These are phyloP conservation scores for Parasitella parasitica DNA, from an alignment of 371 early-diverging fungal species.

Conservation along the genomic window DNA sequence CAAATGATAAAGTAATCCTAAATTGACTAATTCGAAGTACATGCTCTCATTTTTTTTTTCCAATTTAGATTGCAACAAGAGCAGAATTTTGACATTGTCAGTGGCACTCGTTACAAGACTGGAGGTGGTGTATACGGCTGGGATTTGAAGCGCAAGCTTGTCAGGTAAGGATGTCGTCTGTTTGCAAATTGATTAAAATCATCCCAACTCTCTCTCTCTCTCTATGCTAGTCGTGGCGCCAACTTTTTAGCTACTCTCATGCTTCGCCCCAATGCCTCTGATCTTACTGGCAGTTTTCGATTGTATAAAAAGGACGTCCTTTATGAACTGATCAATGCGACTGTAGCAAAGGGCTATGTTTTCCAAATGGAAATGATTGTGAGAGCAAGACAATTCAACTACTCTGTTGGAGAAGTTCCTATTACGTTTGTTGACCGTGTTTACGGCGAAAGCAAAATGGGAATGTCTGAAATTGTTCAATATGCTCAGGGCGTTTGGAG, in stretches of 20 bases:
- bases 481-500: constrained; percentile 90
- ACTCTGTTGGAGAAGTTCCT: constrained; percentile 91
- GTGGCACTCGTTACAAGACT: constrained; percentile 89
- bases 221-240: constrained; percentile 87
- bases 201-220: too few species aligned
- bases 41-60: background rate
- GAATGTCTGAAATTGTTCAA: constrained; percentile 91
- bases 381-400: constrained; percentile 87
- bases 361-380: constrained; percentile 99
- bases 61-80: constrained; percentile 69
- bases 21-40: background rate
- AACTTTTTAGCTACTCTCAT: constrained; percentile 95
- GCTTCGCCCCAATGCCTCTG: constrained; percentile 90
- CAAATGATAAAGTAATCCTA: constrained; percentile 77
- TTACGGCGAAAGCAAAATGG: constrained; percentile 95
- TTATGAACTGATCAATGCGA: constrained; percentile 79
- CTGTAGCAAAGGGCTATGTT: constrained; percentile 95
- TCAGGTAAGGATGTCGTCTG: constrained; percentile 54
- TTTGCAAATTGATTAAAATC: too few species aligned
- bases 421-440: constrained; percentile 98
- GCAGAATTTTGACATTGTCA: constrained; percentile 91
- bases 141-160: constrained; percentile 96
- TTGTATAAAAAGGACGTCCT: constrained; percentile 95
- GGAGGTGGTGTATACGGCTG: constrained; percentile 99
- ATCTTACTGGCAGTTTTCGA: constrained; percentile 96